Evolutionary conservation across 2,329 filamentous ascomycete genomes (phyloP), one percentile per base, ranked within the genome.

Genomic region (Aspergillus sojae): DNA sequence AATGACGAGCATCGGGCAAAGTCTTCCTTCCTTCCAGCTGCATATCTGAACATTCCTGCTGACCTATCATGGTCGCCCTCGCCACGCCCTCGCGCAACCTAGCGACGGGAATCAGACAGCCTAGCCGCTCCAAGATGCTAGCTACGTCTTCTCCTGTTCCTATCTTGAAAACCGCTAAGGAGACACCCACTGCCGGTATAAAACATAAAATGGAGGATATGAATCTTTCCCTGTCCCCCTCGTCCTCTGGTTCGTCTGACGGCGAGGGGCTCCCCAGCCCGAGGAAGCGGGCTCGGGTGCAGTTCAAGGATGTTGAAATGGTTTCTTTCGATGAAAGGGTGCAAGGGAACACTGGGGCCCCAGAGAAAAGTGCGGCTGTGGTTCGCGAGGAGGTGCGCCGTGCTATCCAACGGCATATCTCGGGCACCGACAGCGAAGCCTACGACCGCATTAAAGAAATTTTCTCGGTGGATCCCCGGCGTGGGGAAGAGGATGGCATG

Each of bases 361-460:
- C 76, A 62, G 83, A 85, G 66, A 88, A 87, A 77, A 84, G 82
- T 62, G 75, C 81, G 62, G 83, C 85, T 54, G 79, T 89, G 55
- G 82, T 89, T 59, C 84, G 84, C 59, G 86, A 89, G 72, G 86
- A 89, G 72, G 86, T 89, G 26, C 82, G 84, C 66, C 80, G 85
- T 64, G 86, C 84, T 62, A 81, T 88, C 52, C 82, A 86, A 70
- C 80, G 81, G 70, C 84, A 85, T 72, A 71, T 79, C 58, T 79
- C 81, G 5, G 74, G 77, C 26, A 81, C 82, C 62, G 85, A 89
- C 67, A 85, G 84, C 70, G 80, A 82, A 56, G 81, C 78, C 61
- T 89, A 89, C 70, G 83, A 87, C 67, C 80, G 81, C 65, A 75
- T 89, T 64, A 84, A 84, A 68, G 78, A 81, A 65, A 75, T 87